Percentiles rank a stretch among this genome's conserved stretches.
These are phyloP conservation scores for Starmerella bombicola DNA, from an alignment of 805 yeast genomes.

Conservation along the genomic window DNA sequence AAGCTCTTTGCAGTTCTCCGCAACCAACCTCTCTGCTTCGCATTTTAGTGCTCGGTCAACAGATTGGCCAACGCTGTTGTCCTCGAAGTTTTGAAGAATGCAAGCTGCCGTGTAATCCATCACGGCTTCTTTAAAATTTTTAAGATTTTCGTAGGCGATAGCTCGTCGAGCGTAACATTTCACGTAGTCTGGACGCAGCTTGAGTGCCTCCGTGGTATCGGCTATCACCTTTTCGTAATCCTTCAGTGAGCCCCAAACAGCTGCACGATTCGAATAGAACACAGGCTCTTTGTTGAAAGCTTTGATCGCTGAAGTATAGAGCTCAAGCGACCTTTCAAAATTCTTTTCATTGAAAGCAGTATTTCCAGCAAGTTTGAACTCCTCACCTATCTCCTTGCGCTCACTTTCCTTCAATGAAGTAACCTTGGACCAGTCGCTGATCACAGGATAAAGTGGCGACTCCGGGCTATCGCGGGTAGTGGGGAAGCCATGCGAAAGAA, in stretches of 20 bases:
- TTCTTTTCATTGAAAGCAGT: conserved; percentile 56
- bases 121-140: conserved; percentile 69
- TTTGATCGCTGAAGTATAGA: conserved; percentile 64
- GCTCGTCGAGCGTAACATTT: conserved; percentile 92
- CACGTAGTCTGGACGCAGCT: conserved; percentile 75
- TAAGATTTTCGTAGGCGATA: conserved; percentile 74
- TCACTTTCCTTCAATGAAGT: conserved; percentile 20
- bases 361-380: conserved; percentile 85
- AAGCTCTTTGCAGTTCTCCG: conserved; percentile 38
- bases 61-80: conserved; percentile 61
- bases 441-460: conserved; percentile 29
- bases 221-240: conserved; percentile 73
- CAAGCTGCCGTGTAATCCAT: conserved; percentile 84
- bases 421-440: conserved; percentile 24
- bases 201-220: conserved; percentile 77
- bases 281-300: conserved; percentile 67
- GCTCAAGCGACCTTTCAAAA: conserved; percentile 62
- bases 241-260: conserved; percentile 76
- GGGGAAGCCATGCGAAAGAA: conserved; percentile 23
- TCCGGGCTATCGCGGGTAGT: conserved; percentile 19
- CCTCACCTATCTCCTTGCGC: conserved; percentile 45
- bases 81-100: conserved; percentile 69
- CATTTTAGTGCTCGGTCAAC: conserved; percentile 78
- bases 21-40: conserved; percentile 56
- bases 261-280: conserved; percentile 89